Conservation (phyloP, 768 basidiomycete species). For the Lactarius indigo region DNA sequence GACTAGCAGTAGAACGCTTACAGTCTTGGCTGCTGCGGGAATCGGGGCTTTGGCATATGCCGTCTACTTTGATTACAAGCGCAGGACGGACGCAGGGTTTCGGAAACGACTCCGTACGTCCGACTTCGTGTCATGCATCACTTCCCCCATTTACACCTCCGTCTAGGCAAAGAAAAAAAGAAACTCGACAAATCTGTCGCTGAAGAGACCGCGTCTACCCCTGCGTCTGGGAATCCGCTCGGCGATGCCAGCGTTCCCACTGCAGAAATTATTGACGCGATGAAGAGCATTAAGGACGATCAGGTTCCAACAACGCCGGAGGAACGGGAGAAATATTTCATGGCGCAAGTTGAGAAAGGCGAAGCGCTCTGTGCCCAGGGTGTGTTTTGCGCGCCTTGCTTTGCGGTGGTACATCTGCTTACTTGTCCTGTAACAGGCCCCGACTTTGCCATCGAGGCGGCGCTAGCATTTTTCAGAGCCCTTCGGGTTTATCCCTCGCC, state of each 20-base stretch:
- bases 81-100: slow-evolving; percentile 83
- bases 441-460: slow-evolving; percentile 70
- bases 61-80: slow-evolving; percentile 91
- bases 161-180: slow-evolving; percentile 87
- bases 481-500: slow-evolving; percentile 93
- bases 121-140: neutral
- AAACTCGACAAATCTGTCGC: slow-evolving; percentile 68
- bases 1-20: slow-evolving; percentile 36
- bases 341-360: slow-evolving; percentile 82
- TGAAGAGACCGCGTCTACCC: neutral
- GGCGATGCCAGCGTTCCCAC: slow-evolving; percentile 36
- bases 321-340: slow-evolving; percentile 86
- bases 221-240: slow-evolving; percentile 31
- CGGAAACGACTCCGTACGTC: slow-evolving; percentile 62
- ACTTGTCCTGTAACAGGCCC: slow-evolving; percentile 52
- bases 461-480: slow-evolving; percentile 89
- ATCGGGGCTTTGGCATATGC: slow-evolving; percentile 74
- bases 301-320: slow-evolving; percentile 62
- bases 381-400: slow-evolving; percentile 33
- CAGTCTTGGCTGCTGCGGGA: slow-evolving; percentile 40
- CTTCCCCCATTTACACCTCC: neutral
- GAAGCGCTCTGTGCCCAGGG: slow-evolving; percentile 80
- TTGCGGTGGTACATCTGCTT: neutral
- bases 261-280: slow-evolving; percentile 57
- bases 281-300: slow-evolving; percentile 69